Conservation (phyloP, 805 yeast genomes). For the Ascoidea rubescens region DNA sequence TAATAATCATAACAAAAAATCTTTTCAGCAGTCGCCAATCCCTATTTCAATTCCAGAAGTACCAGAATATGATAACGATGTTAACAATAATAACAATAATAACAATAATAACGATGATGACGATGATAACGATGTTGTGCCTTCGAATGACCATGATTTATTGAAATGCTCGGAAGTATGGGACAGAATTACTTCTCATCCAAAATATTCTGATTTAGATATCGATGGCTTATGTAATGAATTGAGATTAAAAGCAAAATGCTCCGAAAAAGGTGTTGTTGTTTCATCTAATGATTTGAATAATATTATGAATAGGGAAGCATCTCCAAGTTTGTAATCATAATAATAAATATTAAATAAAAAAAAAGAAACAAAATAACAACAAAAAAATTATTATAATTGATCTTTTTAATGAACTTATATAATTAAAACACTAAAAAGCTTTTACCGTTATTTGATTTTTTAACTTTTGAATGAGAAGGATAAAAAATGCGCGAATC, state of each 20-base stretch:
- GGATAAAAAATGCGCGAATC: too few relatives aligned
- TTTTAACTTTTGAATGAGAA: too few relatives aligned
- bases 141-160: conserved; percentile 45
- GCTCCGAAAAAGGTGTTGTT: conserved; percentile 88
- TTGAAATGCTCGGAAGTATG: conserved; percentile 84
- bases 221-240: conserved; percentile 89
- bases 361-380: too few relatives aligned
- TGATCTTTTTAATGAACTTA: conserved; percentile 8
- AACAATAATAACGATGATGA: conserved; percentile 8
- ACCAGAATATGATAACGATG: conserved; percentile 12
- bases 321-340: neutral
- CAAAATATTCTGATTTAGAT: conserved; percentile 84
- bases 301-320: conserved; percentile 21
- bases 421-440: too few relatives aligned
- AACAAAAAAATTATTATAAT: neutral
- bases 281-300: conserved; percentile 73
- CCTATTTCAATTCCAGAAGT: neutral
- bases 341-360: too few relatives aligned
- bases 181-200: conserved; percentile 93
- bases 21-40: neutral
- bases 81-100: too few relatives aligned
- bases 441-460: too few relatives aligned
- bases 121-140: conserved; percentile 34
- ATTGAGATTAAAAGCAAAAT: conserved; percentile 83
- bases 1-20: neutral